Evolutionary conservation across 2,329 filamentous ascomycete species (phyloP), one percentile per base, ranked within the genome.

Genomic region (Neonectria sp.): DNA sequence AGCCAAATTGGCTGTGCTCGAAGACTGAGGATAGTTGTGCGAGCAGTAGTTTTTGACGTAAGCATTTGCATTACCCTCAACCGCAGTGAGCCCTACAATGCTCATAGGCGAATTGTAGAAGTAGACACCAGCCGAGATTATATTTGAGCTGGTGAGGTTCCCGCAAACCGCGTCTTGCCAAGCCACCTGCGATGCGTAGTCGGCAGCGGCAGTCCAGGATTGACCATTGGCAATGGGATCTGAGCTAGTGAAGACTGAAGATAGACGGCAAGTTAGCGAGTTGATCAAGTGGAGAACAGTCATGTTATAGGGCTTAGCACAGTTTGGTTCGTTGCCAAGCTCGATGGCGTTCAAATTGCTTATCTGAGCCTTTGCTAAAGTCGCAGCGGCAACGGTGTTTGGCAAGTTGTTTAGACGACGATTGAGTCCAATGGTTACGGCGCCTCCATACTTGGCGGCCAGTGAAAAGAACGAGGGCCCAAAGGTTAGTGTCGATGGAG

Each of bases 271-370:
- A 2, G n/a, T 65, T 8, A 59, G 24, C 27, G 17, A 12, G 5
- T 13, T 8, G 11, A 6, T 33, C 5, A 3, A 35, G 4, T 4
- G 13, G n/a, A 3, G 48, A 46, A 1, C 25, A 21, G n/a, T 17
- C 9, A 17, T n/a, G 11, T 4, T 9, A 7, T 3, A 27, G 35
- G 17, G 66, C 83, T 69, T 71, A 6, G 17, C 25, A 87, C 86
- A 88, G 68, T 89, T 85, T 4, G 88, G 87, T 62, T 89, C 87
- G 70, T 89, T 89, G 2, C 87, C 87, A 1, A 89, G 78, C 71
- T 90, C 87, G 37, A 89, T 86, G 3, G 87, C 85, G 21, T 84
- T 78, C 12, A 89, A 73, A 67, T 88, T 89, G 5, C 67, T 69
- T 70, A 89, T 85, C n/a, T 79, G 73, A 2, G 70, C 71, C 11